These are phyloP conservation scores for Poa annua DNA, from an alignment of 176 grass and related monocot genomes.

Conservation along the genomic window DNA sequence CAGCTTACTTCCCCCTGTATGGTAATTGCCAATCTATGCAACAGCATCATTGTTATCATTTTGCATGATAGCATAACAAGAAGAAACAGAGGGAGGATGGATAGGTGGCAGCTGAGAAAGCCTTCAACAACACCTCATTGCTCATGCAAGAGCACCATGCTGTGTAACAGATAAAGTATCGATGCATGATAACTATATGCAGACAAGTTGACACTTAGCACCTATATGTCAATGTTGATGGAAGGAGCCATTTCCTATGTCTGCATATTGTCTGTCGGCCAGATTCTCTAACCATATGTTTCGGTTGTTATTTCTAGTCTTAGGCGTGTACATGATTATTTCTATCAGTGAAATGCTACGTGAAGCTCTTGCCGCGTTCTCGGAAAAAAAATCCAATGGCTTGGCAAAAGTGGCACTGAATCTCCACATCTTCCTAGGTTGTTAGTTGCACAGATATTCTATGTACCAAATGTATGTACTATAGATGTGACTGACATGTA, in stretches of 20 bases:
- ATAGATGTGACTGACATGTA: conserved; percentile 8
- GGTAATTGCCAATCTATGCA: conserved; percentile 8
- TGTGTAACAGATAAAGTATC: not conserved
- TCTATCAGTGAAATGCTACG: not conserved
- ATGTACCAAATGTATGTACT: not conserved
- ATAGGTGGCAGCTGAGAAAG: conserved; percentile 7
- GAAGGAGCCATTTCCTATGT: not conserved
- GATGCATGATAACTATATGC: not conserved
- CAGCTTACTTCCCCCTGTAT: not conserved
- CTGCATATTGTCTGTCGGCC: not conserved
- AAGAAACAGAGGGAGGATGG: not conserved
- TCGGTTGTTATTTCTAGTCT: not conserved
- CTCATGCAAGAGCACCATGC: not conserved
- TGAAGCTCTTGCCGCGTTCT: not conserved
- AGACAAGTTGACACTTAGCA: conserved; percentile 1
- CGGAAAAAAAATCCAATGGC: not conserved
- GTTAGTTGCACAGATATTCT: not conserved
- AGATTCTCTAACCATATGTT: not conserved
- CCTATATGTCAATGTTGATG: not conserved
- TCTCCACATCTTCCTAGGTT: not conserved
- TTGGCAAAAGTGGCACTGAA: not conserved
- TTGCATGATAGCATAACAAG: not conserved
- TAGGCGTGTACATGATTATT: no score
- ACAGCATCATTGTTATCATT: not conserved
- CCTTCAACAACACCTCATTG: not conserved